Percentiles rank a stretch among this genome's conserved stretches.
Evolutionary conservation across 257 asterid species (phyloP).

Genomic region (Solanum pinnatisectum): DNA sequence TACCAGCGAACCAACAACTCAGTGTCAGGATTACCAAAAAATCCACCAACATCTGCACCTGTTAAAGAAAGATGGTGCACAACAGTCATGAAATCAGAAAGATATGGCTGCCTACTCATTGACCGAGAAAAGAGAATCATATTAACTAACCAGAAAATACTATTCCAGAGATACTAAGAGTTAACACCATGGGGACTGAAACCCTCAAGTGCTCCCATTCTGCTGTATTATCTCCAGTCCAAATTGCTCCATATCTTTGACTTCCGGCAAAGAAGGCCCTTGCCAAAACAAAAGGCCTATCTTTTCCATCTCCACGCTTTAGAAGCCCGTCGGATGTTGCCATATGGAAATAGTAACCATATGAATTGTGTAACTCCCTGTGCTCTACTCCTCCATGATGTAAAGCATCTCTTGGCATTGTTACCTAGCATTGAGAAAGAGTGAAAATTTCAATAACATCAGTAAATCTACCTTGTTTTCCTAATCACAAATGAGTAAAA

Average conservation of each 20-base stretch:
- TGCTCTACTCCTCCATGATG: slow-evolving; percentile 86
- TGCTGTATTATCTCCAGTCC: slow-evolving; percentile 98
- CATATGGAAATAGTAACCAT: slow-evolving; percentile 97
- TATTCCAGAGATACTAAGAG: slow-evolving; percentile 88
- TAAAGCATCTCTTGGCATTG: slow-evolving; percentile 94
- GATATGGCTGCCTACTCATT: neutral
- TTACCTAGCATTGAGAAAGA: slow-evolving; percentile 32
- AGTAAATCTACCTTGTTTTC: neutral
- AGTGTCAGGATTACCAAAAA: slow-evolving; percentile 91
- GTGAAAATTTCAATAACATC: neutral
- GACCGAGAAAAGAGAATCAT: neutral
- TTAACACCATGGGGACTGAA: slow-evolving; percentile 88
- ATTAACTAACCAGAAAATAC: slow-evolving; percentile 68
- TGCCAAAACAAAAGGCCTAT: slow-evolving; percentile 88
- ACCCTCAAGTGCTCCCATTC: slow-evolving; percentile 94
- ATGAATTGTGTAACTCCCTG: slow-evolving; percentile 90
- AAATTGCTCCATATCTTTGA: slow-evolving; percentile 91
- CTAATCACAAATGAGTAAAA: neutral
- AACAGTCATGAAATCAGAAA: slow-evolving; percentile 4
- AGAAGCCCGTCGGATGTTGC: slow-evolving; percentile 88
- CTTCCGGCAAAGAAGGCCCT: slow-evolving; percentile 95
- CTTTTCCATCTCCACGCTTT: slow-evolving; percentile 73
- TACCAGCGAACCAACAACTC: slow-evolving; percentile 95
- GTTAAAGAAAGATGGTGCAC: slow-evolving; percentile 1
- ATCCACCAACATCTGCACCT: slow-evolving; percentile 99